Percentiles rank a stretch among this genome's conserved stretches.
Conservation (phyloP, 2,329 filamentous ascomycete genomes). For the Xylariales sp. region DNA sequence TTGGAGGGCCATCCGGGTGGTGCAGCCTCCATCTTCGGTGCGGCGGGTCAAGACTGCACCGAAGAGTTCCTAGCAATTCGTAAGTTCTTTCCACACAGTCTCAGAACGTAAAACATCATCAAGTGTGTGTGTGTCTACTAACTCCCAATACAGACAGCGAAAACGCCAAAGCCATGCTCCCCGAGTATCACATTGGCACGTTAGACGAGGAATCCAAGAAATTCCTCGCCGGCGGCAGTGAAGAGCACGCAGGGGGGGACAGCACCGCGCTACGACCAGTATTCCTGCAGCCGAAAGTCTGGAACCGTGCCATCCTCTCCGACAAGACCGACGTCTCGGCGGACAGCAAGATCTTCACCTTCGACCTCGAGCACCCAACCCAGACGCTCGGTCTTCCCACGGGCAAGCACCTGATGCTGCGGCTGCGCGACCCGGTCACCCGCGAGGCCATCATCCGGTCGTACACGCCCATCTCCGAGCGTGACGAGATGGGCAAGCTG, state of each 20-base stretch:
- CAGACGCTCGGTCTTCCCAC: conserved; percentile 74
- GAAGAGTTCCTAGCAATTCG: conserved; percentile 92
- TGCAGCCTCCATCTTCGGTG: conserved; percentile 76
- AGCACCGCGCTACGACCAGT: conserved; percentile 42
- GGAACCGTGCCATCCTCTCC: conserved; percentile 70
- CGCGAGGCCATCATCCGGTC: conserved; percentile 73
- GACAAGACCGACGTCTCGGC: conserved; percentile 65
- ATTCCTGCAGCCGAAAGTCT: conserved; percentile 69
- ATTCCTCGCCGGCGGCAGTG: conserved; percentile 44
- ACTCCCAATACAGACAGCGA: conserved; percentile 66
- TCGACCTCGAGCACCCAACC: conserved; percentile 66
- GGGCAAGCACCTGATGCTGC: conserved; percentile 84
- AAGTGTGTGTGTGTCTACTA: conserved; percentile 12
- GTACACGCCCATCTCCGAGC: conserved; percentile 79
- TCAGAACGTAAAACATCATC: not conserved
- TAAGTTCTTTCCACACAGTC: no score
- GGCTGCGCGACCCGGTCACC: conserved; percentile 67
- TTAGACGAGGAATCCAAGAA: conserved; percentile 58
- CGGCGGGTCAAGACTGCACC: conserved; percentile 75
- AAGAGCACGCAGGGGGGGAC: conserved; percentile 24
- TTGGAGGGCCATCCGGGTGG: conserved; percentile 82
- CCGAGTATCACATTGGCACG: conserved; percentile 76
- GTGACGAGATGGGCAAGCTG: conserved; percentile 54
- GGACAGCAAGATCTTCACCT: conserved; percentile 79
- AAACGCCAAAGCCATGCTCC: conserved; percentile 89